Percentiles rank a stretch among this genome's conserved stretches.
These are phyloP conservation scores for Fusarium guadeloupense DNA, from an alignment of 2,329 filamentous ascomycete genomes.

Conservation along the genomic window DNA sequence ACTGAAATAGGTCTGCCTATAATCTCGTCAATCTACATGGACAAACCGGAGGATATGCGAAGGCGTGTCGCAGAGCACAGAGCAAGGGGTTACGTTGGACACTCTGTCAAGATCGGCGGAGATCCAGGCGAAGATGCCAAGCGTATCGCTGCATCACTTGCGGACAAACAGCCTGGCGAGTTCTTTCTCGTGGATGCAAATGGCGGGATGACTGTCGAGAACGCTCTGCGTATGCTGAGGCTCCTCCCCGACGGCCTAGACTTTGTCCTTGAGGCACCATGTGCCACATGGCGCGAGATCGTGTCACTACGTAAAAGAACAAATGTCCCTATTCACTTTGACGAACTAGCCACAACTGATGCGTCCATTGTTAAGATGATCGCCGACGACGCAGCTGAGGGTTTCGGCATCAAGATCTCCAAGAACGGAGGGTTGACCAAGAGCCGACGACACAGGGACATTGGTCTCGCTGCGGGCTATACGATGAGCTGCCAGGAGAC, in stretches of 20 bases:
- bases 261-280: conserved; percentile 35
- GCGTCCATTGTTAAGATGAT: conserved; percentile 25
- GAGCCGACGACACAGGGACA: conserved; percentile 26
- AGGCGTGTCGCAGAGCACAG: conserved; percentile 16
- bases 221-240: conserved; percentile 25
- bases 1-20: conserved; percentile 22
- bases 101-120: conserved; percentile 31
- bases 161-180: conserved; percentile 24
- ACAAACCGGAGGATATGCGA: conserved; percentile 26
- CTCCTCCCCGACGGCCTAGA: conserved; percentile 29
- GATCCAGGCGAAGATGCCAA: conserved; percentile 19
- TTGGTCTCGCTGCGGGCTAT: conserved; percentile 29
- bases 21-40: conserved; percentile 33
- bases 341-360: conserved; percentile 27
- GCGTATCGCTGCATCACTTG: conserved; percentile 26
- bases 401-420: conserved; percentile 33
- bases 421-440: conserved; percentile 33
- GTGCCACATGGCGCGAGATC: conserved; percentile 26
- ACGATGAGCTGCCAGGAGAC: conserved; percentile 34
- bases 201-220: conserved; percentile 28
- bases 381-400: conserved; percentile 29
- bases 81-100: conserved; percentile 21
- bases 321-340: conserved; percentile 27
- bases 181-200: conserved; percentile 36
- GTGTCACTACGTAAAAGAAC: conserved; percentile 21